These are phyloP conservation scores for Cryptosporidium bovis DNA, from an alignment of 169 alveolate genomes.

Conservation along the genomic window DNA sequence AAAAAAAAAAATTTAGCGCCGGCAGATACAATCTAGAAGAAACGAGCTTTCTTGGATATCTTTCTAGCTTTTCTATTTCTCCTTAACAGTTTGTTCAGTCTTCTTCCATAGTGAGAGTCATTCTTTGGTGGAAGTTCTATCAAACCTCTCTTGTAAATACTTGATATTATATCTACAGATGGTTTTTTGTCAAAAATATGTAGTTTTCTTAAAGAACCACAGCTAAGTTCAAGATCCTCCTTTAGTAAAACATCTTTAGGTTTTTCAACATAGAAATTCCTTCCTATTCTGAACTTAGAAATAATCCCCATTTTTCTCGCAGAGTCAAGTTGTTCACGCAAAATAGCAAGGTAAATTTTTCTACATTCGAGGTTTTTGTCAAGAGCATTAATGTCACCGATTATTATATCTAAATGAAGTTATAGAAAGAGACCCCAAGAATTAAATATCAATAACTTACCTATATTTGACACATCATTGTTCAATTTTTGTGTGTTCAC, in stretches of 20 bases:
- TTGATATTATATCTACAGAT: constrained; percentile 31
- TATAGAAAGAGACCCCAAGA: neutral
- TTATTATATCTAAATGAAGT: constrained; percentile 27
- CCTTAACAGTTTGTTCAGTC: constrained; percentile 30
- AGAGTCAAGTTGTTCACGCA: constrained; percentile 21
- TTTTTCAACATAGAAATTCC: constrained; percentile 17
- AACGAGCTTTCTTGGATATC: constrained; percentile 34
- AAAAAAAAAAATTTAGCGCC: constrained; percentile 5
- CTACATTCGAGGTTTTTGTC: constrained; percentile 2
- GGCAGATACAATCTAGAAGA: neutral
- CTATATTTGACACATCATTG: constrained; percentile 44
- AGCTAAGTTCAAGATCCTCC: constrained; percentile 28
- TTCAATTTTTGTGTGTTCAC: constrained; percentile 11
- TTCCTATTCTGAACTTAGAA: constrained; percentile 34
- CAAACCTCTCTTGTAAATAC: constrained; percentile 44
- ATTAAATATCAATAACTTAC: constrained; percentile 18
- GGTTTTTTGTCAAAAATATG: constrained; percentile 1
- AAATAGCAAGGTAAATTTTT: constrained; percentile 13
- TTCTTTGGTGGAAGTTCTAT: constrained; percentile 39
- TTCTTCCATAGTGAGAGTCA: constrained; percentile 45
- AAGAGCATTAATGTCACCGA: constrained; percentile 4
- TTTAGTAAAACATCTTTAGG: neutral
- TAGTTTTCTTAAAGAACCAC: constrained; percentile 52
- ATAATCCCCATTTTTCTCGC: constrained; percentile 47
- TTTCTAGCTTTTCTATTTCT: constrained; percentile 42